A percentile compares a stretch with the other conserved stretches of the same genome.
These are phyloP conservation scores for Mortierella polycephala DNA, from an alignment of 371 early-diverging fungal species.

Conservation along the genomic window DNA sequence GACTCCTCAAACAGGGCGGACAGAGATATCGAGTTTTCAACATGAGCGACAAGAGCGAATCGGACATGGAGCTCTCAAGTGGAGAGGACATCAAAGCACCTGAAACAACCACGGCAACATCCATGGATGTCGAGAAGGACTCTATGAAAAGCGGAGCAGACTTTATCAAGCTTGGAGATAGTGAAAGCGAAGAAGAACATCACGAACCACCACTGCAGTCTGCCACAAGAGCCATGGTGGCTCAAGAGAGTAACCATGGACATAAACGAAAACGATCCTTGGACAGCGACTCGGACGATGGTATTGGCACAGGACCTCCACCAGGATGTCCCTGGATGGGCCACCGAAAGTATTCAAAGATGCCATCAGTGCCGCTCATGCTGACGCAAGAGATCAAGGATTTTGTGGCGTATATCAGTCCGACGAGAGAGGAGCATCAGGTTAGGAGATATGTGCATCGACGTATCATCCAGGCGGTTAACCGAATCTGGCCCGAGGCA, in stretches of 20 bases:
- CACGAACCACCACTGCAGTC: no score
- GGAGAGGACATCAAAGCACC: not conserved
- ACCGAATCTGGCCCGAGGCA: constrained; percentile 55
- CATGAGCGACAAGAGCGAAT: not conserved
- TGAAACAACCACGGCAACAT: not conserved
- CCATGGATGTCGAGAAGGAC: not conserved
- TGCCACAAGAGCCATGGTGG: no score
- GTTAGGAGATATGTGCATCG: constrained; percentile 77
- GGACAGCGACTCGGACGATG: not conserved
- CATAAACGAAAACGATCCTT: not conserved
- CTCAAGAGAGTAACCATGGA: not conserved
- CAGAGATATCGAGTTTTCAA: no score
- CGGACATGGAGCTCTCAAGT: not conserved
- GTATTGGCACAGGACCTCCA: not conserved
- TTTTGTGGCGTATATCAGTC: constrained; percentile 80
- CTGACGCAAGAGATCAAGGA: constrained; percentile 78
- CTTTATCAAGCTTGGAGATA: not conserved
- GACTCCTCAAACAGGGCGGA: no score
- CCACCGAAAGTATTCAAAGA: constrained; percentile 20
- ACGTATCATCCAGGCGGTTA: constrained; percentile 65
- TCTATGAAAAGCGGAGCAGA: not conserved
- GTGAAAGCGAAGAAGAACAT: not conserved
- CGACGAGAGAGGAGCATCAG: constrained; percentile 80
- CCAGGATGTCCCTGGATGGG: constrained; percentile 51
- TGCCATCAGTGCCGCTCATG: constrained; percentile 28